Evolutionary conservation across 106 monocot species (phyloP).

Genomic region (Narthecium ossifragum): DNA sequence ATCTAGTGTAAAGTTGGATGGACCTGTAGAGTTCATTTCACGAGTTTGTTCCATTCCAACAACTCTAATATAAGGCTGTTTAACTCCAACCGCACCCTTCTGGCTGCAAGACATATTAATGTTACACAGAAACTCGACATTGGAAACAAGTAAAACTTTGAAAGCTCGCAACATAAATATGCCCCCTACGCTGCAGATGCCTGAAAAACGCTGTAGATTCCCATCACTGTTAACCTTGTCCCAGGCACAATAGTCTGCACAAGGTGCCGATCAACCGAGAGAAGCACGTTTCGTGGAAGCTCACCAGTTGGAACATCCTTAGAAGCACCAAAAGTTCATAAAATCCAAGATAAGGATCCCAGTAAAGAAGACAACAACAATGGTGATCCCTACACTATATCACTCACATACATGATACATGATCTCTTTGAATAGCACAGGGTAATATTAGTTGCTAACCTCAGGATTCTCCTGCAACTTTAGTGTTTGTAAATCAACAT

Average conservation of each 20-base stretch:
- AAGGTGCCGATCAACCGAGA: constrained; percentile 87
- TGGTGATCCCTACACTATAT: too few relatives aligned
- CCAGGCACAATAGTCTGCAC: constrained; percentile 97
- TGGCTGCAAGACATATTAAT: constrained; percentile 58
- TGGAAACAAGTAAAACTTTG: too few relatives aligned
- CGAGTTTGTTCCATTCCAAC: constrained; percentile 91
- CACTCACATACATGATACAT: too few relatives aligned
- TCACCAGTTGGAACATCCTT: constrained; percentile 97
- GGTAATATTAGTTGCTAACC: constrained; percentile 48
- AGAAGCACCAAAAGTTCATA: too few relatives aligned
- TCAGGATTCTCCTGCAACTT: constrained; percentile 99
- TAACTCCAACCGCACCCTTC: constrained; percentile 92
- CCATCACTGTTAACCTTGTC: constrained; percentile 80
- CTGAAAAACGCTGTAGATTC: constrained; percentile 93
- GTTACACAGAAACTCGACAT: too few relatives aligned
- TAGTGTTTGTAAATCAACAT: constrained; percentile 92
- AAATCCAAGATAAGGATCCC: too few relatives aligned
- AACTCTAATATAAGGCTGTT: constrained; percentile 95
- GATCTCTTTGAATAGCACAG: too few relatives aligned
- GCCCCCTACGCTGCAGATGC: constrained; percentile 73
- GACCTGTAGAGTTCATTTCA: constrained; percentile 62
- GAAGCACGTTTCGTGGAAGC: constrained; percentile 82
- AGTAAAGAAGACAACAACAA: too few relatives aligned
- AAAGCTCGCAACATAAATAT: too few relatives aligned
- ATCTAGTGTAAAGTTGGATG: constrained; percentile 75